A percentile compares a stretch with the other conserved stretches of the same genome.
phyloP scores from a whole-genome alignment of 2,329 filamentous ascomycete genomes.

The Aureobasidium lini region DNA sequence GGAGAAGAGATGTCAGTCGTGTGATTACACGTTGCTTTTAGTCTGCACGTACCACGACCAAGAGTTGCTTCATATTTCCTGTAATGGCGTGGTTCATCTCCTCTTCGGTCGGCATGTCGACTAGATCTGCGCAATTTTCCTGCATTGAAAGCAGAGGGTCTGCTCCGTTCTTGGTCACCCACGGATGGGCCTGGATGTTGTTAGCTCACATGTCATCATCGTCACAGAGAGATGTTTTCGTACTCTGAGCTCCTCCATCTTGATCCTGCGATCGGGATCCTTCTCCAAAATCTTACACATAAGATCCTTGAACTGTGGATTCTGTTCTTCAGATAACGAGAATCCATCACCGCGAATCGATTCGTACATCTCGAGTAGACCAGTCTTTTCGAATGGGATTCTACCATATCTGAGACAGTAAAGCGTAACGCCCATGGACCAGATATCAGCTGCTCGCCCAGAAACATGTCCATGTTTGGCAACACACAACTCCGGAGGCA shows the following conservation, averaged over 20 bases:
- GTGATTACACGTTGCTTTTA: not conserved
- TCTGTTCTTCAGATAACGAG: slow-evolving; percentile 54
- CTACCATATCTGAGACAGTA: slow-evolving; percentile 86
- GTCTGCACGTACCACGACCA: slow-evolving; percentile 60
- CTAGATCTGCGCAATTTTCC: slow-evolving; percentile 75
- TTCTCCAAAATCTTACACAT: slow-evolving; percentile 73
- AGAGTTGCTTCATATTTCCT: slow-evolving; percentile 74
- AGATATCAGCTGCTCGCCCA: slow-evolving; percentile 86
- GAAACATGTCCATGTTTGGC: slow-evolving; percentile 79
- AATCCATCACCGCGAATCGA: slow-evolving; percentile 69
- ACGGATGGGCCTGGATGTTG: slow-evolving; percentile 66
- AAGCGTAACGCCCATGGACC: slow-evolving; percentile 95
- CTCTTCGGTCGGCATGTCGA: slow-evolving; percentile 79
- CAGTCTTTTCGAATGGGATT: slow-evolving; percentile 75
- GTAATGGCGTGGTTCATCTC: slow-evolving; percentile 91
- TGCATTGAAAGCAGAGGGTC: slow-evolving; percentile 73
- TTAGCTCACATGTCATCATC: slow-evolving; percentile 17
- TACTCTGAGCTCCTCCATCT: slow-evolving; percentile 74
- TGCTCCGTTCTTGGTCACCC: slow-evolving; percentile 75
- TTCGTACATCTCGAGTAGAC: slow-evolving; percentile 80
- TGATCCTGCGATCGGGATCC: slow-evolving; percentile 73
- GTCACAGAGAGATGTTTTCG: not conserved
- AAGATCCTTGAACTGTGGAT: slow-evolving; percentile 65
- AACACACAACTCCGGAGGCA: slow-evolving; percentile 87
- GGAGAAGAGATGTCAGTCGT: not conserved